Evolutionary conservation across 2,329 filamentous ascomycete species (phyloP), one percentile per base, ranked within the genome.

Genomic region (Ophiostoma fasciatum): DNA sequence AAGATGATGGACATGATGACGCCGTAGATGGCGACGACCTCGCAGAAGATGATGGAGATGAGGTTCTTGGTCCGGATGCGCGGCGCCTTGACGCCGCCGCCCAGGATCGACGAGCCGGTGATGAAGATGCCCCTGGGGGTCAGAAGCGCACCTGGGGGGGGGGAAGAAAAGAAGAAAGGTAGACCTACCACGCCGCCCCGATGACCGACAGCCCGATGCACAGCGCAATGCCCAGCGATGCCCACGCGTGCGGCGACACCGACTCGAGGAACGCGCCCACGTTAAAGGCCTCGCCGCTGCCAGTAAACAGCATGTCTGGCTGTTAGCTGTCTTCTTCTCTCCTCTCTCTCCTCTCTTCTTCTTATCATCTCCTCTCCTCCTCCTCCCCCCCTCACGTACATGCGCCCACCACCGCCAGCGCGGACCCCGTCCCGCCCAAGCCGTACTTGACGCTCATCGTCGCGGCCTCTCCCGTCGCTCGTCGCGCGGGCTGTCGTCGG

Each of bases 1-100:
- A 96, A 96, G 51, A 98, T 82, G 57, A 98, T 98, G 51, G 87
- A 81, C 85, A 98, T 98, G 63, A 98, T 98, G 61, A 98, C 88
- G 51, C 92, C 92, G 70, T 98, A 98, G 60, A 98, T 98, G 60
- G 90, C 90, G 52, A 98, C 90, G 54, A 98, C 90, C 64, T 98
- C 90, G 67, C 90, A 98, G 65, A 98, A 98, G 63, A 98, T 96
- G 61, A 98, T 98, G 51, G 88, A 96, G 58, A 98, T 96, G 54
- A 98, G 63, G 68, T 98, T 98, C 77, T 98, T 98, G 45, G 90
- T 98, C 58, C 90, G 83, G 62, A 98, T 98, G 51, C 90, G 81
- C 26, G 92, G 92, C 31, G 90, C 88, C 60, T 82, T 88, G 54
- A 98, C 90, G 65, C 90, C 90, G 50, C 83, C 90, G 53, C 92